These are phyloP conservation scores for Stemphylium beticola DNA, from an alignment of 2,329 filamentous ascomycete genomes.

Conservation along the genomic window DNA sequence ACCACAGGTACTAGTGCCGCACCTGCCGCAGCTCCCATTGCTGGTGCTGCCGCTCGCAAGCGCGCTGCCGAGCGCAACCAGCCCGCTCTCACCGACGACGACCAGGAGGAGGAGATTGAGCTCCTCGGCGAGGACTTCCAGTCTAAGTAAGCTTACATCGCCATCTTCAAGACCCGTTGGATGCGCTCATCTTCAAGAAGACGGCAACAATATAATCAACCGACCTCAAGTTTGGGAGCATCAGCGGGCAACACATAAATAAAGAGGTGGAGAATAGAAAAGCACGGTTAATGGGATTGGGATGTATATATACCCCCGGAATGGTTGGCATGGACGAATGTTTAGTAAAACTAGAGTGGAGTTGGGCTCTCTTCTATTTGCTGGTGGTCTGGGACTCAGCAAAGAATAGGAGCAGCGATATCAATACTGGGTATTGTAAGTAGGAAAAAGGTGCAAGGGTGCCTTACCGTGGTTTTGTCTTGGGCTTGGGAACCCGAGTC, in stretches of 20 bases:
- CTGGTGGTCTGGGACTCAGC: constrained; percentile 17
- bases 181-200: not conserved
- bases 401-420: not conserved
- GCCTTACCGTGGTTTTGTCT: constrained; percentile 18
- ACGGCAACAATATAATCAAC: not conserved
- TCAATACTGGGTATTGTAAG: constrained; percentile 3
- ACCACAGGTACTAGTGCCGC: constrained; percentile 4
- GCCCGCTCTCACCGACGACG: constrained; percentile 40
- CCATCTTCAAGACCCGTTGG: not conserved
- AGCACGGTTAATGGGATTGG: not conserved
- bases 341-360: not conserved
- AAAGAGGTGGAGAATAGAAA: not conserved
- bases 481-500: constrained; percentile 30
- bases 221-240: constrained; percentile 5
- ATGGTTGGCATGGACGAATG: not conserved
- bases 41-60: constrained; percentile 26
- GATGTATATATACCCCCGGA: too few species aligned
- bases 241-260: too few species aligned
- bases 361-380: not conserved
- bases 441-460: not conserved
- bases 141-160: constrained; percentile 13
- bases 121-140: constrained; percentile 22
- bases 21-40: not conserved
- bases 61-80: constrained; percentile 21
- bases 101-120: constrained; percentile 45